phyloP scores from a whole-genome alignment of 495 filamentous ascomycete genomes.

The Rostrohypoxylon terebratum region DNA sequence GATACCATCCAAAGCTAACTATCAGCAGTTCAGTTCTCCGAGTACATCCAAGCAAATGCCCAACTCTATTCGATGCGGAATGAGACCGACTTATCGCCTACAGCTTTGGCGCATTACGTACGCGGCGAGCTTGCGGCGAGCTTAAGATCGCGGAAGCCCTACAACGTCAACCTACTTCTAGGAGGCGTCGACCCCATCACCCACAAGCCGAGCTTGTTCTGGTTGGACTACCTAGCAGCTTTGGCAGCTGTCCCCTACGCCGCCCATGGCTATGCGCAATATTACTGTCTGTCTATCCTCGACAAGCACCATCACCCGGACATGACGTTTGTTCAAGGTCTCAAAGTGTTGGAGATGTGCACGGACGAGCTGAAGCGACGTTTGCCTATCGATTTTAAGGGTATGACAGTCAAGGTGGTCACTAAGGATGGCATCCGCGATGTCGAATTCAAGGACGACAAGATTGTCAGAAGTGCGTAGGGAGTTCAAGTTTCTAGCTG shows the following conservation, averaged over 20 bases:
- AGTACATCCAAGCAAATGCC: slow-evolving; percentile 98
- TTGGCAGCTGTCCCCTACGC: slow-evolving; percentile 91
- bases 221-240: slow-evolving; percentile 96
- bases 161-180: slow-evolving; percentile 94
- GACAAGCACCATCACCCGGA: slow-evolving; percentile 98
- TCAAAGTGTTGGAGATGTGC: slow-evolving; percentile 92
- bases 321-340: slow-evolving; percentile 85
- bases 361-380: slow-evolving; percentile 95
- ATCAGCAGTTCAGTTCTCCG: slow-evolving; percentile 91
- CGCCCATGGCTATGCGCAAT: slow-evolving; percentile 98
- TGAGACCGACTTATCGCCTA: slow-evolving; percentile 86
- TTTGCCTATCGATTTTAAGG: slow-evolving; percentile 98
- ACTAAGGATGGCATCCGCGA: slow-evolving; percentile 90
- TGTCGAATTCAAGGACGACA: slow-evolving; percentile 82
- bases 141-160: slow-evolving; percentile 89
- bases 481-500: slow-evolving; percentile 14
- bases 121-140: slow-evolving; percentile 90
- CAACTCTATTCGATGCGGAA: slow-evolving; percentile 99
- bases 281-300: slow-evolving; percentile 94
- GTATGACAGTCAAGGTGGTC: slow-evolving; percentile 89
- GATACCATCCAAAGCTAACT: slow-evolving; percentile 49
- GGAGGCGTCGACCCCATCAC: slow-evolving; percentile 92
- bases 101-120: slow-evolving; percentile 90
- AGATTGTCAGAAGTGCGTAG: slow-evolving; percentile 74
- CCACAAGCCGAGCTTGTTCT: slow-evolving; percentile 89